Evolutionary conservation across 768 basidiomycete genomes (phyloP).

Genomic region (Lactarius quietus): DNA sequence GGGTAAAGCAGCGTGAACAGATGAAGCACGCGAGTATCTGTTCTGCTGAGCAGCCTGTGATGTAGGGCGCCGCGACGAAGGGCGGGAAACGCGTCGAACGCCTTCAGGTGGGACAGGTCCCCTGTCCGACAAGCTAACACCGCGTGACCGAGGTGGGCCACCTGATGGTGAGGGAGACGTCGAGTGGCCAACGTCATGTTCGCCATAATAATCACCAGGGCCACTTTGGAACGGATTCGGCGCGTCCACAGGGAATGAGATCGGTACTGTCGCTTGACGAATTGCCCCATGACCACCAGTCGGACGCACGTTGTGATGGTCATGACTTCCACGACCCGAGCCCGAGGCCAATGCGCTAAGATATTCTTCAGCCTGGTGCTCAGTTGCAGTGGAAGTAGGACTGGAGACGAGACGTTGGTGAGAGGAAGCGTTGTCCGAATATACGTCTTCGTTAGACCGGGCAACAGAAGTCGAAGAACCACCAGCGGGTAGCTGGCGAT

Average conservation of each 20-base stretch:
- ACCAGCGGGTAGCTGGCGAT: slow-evolving; percentile 35
- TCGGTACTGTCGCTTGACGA: slow-evolving; percentile 9
- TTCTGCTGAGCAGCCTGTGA: slow-evolving; percentile 57
- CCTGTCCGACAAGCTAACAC: slow-evolving; percentile 74
- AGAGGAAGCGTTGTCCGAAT: slow-evolving; percentile 40
- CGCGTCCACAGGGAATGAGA: slow-evolving; percentile 8
- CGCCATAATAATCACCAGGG: slow-evolving; percentile 5
- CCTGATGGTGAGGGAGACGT: not conserved
- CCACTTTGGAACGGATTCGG: slow-evolving; percentile 14
- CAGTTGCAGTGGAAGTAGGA: slow-evolving; percentile 32
- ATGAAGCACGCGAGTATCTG: slow-evolving; percentile 65
- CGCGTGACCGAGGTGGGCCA: slow-evolving; percentile 39
- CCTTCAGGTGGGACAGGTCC: slow-evolving; percentile 83
- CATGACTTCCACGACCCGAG: slow-evolving; percentile 24
- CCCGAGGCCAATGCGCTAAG: slow-evolving; percentile 4
- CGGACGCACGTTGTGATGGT: not conserved
- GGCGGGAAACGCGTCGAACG: slow-evolving; percentile 75
- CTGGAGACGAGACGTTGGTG: slow-evolving; percentile 43
- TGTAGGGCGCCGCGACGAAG: slow-evolving; percentile 51
- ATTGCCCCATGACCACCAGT: not conserved
- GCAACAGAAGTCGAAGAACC: slow-evolving; percentile 37
- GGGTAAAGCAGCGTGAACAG: slow-evolving; percentile 46
- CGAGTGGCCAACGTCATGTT: slow-evolving; percentile 6
- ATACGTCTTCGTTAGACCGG: slow-evolving; percentile 35
- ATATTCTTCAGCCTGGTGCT: slow-evolving; percentile 30